These are phyloP conservation scores for Chaetomium tenue DNA, from an alignment of 495 filamentous ascomycete genomes.

Conservation along the genomic window DNA sequence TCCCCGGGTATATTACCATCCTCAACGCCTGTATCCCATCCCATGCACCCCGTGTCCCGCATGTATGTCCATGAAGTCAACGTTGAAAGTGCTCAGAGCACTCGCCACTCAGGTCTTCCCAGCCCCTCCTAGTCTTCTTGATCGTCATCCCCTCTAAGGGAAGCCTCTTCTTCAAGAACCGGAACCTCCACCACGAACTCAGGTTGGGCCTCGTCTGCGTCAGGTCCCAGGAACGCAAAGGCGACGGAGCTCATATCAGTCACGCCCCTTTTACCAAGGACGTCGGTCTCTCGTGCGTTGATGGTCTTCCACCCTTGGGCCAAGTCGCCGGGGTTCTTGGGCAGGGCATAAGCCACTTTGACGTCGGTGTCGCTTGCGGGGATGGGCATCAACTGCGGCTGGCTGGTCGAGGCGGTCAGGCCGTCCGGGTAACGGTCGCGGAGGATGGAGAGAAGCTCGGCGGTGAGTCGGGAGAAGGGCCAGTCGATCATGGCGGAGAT, in stretches of 20 bases:
- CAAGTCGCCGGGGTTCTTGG: conserved; percentile 35
- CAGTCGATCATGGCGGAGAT: conserved; percentile 63
- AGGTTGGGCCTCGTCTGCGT: conserved; percentile 50
- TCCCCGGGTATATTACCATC: conserved; percentile 16
- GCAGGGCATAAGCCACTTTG: conserved; percentile 45
- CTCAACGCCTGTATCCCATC: conserved; percentile 6
- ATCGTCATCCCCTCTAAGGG: background rate
- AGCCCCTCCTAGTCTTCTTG: conserved; percentile 49
- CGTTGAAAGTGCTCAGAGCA: background rate
- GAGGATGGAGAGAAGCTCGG: conserved; percentile 59
- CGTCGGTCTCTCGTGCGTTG: conserved; percentile 36
- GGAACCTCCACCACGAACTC: conserved; percentile 67
- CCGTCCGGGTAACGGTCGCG: conserved; percentile 51
- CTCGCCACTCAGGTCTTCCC: background rate
- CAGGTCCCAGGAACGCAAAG: conserved; percentile 60
- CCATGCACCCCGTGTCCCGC: too few relatives aligned
- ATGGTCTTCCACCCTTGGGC: conserved; percentile 45
- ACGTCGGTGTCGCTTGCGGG: conserved; percentile 39
- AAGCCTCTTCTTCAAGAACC: conserved; percentile 52
- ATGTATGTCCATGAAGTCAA: background rate
- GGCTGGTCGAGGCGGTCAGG: conserved; percentile 28
- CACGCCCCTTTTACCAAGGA: conserved; percentile 41
- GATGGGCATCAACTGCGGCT: conserved; percentile 32
- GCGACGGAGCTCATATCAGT: conserved; percentile 62
- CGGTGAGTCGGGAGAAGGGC: conserved; percentile 59